Evolutionary conservation across 1,139 yeast species (phyloP).

Genomic region (Diutina ranongensis): DNA sequence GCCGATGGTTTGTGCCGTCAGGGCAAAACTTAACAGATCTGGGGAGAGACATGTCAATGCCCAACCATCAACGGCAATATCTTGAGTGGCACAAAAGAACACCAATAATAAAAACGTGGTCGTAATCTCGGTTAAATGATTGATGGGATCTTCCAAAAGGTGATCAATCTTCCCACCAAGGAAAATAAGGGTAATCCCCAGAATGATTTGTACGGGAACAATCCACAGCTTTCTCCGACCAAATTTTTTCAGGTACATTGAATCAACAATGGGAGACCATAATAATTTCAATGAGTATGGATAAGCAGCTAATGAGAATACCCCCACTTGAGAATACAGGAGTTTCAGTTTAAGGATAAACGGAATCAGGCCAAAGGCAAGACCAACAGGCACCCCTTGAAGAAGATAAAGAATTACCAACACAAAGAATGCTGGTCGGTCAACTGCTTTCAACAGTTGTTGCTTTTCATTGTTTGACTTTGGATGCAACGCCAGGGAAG

Average conservation of each 20-base stretch:
- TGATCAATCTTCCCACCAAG: constrained; percentile 52
- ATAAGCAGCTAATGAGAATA: constrained; percentile 84
- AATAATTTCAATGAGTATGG: constrained; percentile 86
- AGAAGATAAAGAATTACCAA: constrained; percentile 64
- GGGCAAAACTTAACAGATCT: constrained; percentile 79
- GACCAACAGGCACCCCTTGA: constrained; percentile 93
- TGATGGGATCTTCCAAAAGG: constrained; percentile 44
- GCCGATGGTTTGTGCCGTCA: constrained; percentile 96
- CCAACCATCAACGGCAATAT: constrained; percentile 99
- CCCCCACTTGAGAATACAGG: constrained; percentile 82
- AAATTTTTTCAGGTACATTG: constrained; percentile 50
- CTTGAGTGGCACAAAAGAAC: constrained; percentile 92
- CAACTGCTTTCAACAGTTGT: neutral
- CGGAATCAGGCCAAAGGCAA: constrained; percentile 95
- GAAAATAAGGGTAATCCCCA: constrained; percentile 54
- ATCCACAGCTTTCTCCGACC: constrained; percentile 95
- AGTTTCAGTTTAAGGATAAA: constrained; percentile 72
- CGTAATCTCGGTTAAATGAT: constrained; percentile 45
- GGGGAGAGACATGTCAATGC: constrained; percentile 79
- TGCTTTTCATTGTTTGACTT: neutral
- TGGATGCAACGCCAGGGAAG: neutral
- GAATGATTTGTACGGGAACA: constrained; percentile 74
- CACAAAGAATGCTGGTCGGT: constrained; percentile 44
- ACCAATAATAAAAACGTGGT: constrained; percentile 62
- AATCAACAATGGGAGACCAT: constrained; percentile 96